A percentile compares a stretch with the other conserved stretches of the same genome.
Conservation (phyloP, 768 basidiomycete genomes). For the Trametes elegans region DNA sequence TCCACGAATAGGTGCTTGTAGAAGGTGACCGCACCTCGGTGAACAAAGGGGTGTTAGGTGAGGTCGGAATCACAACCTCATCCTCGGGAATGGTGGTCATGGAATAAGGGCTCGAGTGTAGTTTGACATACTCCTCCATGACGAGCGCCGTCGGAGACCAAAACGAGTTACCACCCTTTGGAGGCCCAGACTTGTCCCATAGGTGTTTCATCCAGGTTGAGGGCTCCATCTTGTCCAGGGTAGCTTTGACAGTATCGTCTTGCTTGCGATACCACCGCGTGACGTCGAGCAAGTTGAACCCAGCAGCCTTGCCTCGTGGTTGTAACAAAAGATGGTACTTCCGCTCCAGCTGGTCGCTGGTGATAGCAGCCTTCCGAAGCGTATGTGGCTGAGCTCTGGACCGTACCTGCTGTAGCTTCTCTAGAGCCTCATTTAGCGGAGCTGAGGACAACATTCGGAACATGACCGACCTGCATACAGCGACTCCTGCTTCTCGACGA, state of each 20-base stretch:
- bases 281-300: slow-evolving; percentile 49
- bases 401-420: slow-evolving; percentile 56
- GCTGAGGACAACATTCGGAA: not conserved
- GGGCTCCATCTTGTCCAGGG: slow-evolving; percentile 65
- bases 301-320: slow-evolving; percentile 29
- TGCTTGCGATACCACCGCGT: slow-evolving; percentile 62
- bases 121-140: slow-evolving; percentile 61
- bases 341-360: slow-evolving; percentile 60
- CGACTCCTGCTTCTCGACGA: slow-evolving; percentile 59
- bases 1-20: slow-evolving; percentile 28
- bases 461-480: slow-evolving; percentile 49
- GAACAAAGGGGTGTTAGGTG: slow-evolving; percentile 14
- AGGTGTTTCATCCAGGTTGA: slow-evolving; percentile 72
- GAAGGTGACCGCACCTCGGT: slow-evolving; percentile 24
- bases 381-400: slow-evolving; percentile 50
- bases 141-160: slow-evolving; percentile 71
- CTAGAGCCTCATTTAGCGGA: slow-evolving; percentile 33
- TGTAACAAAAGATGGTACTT: slow-evolving; percentile 60
- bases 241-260: slow-evolving; percentile 43
- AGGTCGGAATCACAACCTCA: slow-evolving; percentile 16
- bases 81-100: slow-evolving; percentile 50
- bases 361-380: slow-evolving; percentile 60
- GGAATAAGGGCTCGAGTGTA: slow-evolving; percentile 33
- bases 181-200: slow-evolving; percentile 48
- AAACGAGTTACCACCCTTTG: slow-evolving; percentile 14